Evolutionary conservation across 495 filamentous ascomycete species (phyloP).

Genomic region (Cercophora sp.): DNA sequence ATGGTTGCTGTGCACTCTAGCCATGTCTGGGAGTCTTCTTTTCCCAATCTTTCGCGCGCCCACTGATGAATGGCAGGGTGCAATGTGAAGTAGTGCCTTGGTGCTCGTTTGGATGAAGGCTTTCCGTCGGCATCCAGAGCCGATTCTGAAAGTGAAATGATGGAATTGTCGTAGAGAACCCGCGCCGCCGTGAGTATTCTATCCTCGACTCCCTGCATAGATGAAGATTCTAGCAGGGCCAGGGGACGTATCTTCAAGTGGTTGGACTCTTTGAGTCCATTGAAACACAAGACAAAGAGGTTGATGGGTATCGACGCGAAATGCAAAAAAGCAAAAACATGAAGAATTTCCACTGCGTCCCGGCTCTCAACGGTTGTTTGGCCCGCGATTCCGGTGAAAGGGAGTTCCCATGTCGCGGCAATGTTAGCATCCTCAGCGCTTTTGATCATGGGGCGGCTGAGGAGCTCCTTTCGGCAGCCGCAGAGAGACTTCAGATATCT

Average conservation of each 20-base stretch:
- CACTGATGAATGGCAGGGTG: constrained; percentile 5
- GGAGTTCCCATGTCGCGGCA: constrained; percentile 3
- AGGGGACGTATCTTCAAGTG: background rate
- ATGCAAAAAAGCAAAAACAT: constrained; percentile 7
- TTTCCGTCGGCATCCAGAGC: background rate
- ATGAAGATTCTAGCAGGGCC: background rate
- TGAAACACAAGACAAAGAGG: background rate
- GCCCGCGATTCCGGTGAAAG: background rate
- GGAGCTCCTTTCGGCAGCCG: constrained; percentile 4
- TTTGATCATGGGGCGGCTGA: constrained; percentile 1
- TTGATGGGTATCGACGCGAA: constrained; percentile 4
- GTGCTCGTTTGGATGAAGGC: background rate
- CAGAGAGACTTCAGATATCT: background rate
- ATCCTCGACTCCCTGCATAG: constrained; percentile 3
- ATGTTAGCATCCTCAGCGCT: constrained; percentile 3
- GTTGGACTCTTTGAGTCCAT: background rate
- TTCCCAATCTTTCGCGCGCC: background rate
- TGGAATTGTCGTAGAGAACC: constrained; percentile 4
- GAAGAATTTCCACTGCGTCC: constrained; percentile 3
- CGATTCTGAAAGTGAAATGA: constrained; percentile 2
- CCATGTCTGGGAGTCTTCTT: constrained; percentile 1
- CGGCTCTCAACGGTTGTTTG: background rate
- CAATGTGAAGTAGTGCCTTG: constrained; percentile 1
- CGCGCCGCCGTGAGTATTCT: constrained; percentile 1
- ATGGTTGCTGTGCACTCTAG: constrained; percentile 2